These are phyloP conservation scores for Macrophomina tecta DNA, from an alignment of 2,329 filamentous ascomycete species.

Conservation along the genomic window DNA sequence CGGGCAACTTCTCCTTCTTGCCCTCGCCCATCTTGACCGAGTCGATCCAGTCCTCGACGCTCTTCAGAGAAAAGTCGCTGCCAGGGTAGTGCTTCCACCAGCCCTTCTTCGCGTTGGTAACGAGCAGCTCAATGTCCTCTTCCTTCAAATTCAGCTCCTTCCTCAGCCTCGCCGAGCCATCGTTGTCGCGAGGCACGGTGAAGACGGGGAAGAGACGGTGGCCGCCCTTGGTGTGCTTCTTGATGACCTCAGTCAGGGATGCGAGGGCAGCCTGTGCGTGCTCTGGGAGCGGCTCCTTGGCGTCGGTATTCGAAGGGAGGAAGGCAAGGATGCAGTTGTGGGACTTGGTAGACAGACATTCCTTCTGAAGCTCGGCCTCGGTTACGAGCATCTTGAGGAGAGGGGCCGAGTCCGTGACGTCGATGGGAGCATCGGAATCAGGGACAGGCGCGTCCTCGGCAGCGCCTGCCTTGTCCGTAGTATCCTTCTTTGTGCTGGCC, in stretches of 20 bases:
- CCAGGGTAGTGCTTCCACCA: constrained; percentile 83
- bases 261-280: constrained; percentile 57
- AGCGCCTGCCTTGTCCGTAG: constrained; percentile 51
- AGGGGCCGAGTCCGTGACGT: constrained; percentile 60
- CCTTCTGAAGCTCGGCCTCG: constrained; percentile 67
- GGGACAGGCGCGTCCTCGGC: constrained; percentile 50
- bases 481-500: constrained; percentile 48
- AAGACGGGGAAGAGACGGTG: constrained; percentile 83
- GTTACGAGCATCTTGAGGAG: constrained; percentile 71
- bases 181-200: constrained; percentile 69
- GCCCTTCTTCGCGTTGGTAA: constrained; percentile 80
- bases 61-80: constrained; percentile 60
- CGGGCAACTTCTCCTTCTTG: constrained; percentile 72
- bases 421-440: constrained; percentile 54
- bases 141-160: constrained; percentile 66
- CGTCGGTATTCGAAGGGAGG: constrained; percentile 59
- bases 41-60: constrained; percentile 86
- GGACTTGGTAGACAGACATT: constrained; percentile 77
- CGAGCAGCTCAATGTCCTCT: constrained; percentile 72
- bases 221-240: constrained; percentile 72
- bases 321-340: constrained; percentile 79
- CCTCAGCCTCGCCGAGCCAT: constrained; percentile 62
- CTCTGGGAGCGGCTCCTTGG: constrained; percentile 37
- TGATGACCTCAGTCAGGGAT: constrained; percentile 73
- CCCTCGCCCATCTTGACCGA: constrained; percentile 89